Base-by-base conservation (phyloP, 139 green algal species). In the Penium margaritaceum region DNA sequence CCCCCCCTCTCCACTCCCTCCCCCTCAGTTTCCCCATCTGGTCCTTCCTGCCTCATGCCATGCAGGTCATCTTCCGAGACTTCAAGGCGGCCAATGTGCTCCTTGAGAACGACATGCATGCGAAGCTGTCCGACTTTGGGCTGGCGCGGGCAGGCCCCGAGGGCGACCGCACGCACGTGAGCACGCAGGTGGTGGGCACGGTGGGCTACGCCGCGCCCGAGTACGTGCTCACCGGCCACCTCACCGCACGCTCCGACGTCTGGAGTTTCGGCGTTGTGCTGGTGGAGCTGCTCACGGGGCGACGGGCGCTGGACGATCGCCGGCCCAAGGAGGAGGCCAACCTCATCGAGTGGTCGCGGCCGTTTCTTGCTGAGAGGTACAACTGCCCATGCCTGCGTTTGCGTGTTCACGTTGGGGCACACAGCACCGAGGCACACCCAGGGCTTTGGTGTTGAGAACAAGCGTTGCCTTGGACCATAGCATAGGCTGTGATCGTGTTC, bases 161-260 rank as follows among this genome's bases (percentile, higher is more conserved):
- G 57, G 73, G 73, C 24, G 69, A 80, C 32, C 37, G 78, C 30
- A 84, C 79, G 33, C 63, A 81, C 44, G 75, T 76, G 30, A 78
- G 57, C 55, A 83, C 75, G 46, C 63, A 35, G 7, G 68, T 87
- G 35, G 75, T 78, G 61, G 82, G 82, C 30, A 88, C 84, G n/a
- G 81, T 82, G 60, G 84, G 84, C 47, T 87, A 87, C 43, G 51
- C 83, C 3, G 85, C 85, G 32, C 84, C 85, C 2, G 85, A 88
- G 62, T 83, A 87, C 65, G 90, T 96, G 82, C 91, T 97, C 83
- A 91, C 89, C 68, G 90, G 84, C 14, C 69, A 78, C 21, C 43
- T 84, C 27, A 85, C 60, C 15, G 70, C 84, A 1, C 85, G 85
- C 53, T 81, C 53, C 14, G 84, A 88, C 38, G 78, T 87, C 21